These are phyloP conservation scores for Xerocomus brunneocitrinus DNA, from an alignment of 768 basidiomycete genomes.

Conservation along the genomic window DNA sequence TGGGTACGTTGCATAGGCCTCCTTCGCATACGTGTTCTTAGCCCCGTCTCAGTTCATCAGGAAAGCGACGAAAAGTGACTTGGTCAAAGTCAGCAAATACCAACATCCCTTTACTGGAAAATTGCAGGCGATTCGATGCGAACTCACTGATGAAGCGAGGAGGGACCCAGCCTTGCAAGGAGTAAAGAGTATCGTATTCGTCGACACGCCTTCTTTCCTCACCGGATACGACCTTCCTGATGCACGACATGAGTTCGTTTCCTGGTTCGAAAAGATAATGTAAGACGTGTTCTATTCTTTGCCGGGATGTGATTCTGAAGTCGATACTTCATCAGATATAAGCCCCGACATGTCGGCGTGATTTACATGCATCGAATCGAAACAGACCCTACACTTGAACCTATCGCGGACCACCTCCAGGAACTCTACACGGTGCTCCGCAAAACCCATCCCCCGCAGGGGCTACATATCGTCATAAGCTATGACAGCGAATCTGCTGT, in stretches of 20 bases:
- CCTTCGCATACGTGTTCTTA: background rate
- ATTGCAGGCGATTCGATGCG: constrained; percentile 11
- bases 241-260: constrained; percentile 1
- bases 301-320: too few species aligned
- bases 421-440: background rate
- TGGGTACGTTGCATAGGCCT: constrained; percentile 10
- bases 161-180: background rate
- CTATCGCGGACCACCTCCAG: constrained; percentile 1
- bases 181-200: constrained; percentile 12
- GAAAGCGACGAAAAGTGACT: constrained; percentile 3
- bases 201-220: constrained; percentile 21
- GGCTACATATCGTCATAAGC: constrained; percentile 9
- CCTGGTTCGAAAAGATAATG: constrained; percentile 3
- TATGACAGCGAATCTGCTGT: constrained; percentile 7
- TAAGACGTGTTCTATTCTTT: background rate
- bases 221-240: constrained; percentile 7
- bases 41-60: constrained; percentile 8
- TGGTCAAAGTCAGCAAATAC: background rate
- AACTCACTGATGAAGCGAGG: constrained; percentile 9
- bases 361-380: constrained; percentile 20
- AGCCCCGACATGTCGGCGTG: constrained; percentile 5
- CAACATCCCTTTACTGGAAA: constrained; percentile 3
- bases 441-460: background rate
- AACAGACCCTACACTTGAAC: constrained; percentile 9
- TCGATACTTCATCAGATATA: background rate